Evolutionary conservation across 2,329 filamentous ascomycete species (phyloP).

Genomic region (Penicillium freii): DNA sequence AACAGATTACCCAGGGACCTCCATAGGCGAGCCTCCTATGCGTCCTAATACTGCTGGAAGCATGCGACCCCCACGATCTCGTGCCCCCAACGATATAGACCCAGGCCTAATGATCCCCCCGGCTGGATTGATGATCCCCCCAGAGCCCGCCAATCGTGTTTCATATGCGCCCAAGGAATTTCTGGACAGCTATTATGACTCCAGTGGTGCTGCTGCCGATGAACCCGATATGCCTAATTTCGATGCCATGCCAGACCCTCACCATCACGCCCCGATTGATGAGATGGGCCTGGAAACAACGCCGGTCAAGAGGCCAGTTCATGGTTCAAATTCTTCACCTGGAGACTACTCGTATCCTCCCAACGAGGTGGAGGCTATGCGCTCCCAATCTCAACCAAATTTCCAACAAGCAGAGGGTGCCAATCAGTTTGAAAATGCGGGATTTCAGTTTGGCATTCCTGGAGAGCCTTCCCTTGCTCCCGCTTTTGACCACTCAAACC

Average conservation of each 20-base stretch:
- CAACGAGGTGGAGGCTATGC: slow-evolving; percentile 25
- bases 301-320: slow-evolving; percentile 26
- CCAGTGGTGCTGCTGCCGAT: slow-evolving; percentile 36
- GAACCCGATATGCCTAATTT: slow-evolving; percentile 65
- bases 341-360: slow-evolving; percentile 40
- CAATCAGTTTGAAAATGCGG: slow-evolving; percentile 48
- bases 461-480: slow-evolving; percentile 17
- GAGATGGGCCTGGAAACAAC: slow-evolving; percentile 39
- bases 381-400: slow-evolving; percentile 50
- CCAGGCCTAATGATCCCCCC: slow-evolving; percentile 15
- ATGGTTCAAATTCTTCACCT: slow-evolving; percentile 17
- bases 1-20: slow-evolving; percentile 19
- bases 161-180: slow-evolving; percentile 40
- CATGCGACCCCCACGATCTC: slow-evolving; percentile 20
- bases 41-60: slow-evolving; percentile 30
- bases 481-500: slow-evolving; percentile 12
- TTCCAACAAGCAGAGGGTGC: slow-evolving; percentile 28
- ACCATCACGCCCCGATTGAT: slow-evolving; percentile 28
- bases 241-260: slow-evolving; percentile 51
- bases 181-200: slow-evolving; percentile 54
- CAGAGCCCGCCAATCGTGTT: slow-evolving; percentile 21
- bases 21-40: slow-evolving; percentile 20
- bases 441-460: slow-evolving; percentile 72
- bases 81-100: slow-evolving; percentile 29
- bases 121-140: slow-evolving; percentile 18